A percentile compares a stretch with the other conserved stretches of the same genome.
phyloP scores from a whole-genome alignment of 768 basidiomycete genomes.

The Xerocomus brunneocitrinus region DNA sequence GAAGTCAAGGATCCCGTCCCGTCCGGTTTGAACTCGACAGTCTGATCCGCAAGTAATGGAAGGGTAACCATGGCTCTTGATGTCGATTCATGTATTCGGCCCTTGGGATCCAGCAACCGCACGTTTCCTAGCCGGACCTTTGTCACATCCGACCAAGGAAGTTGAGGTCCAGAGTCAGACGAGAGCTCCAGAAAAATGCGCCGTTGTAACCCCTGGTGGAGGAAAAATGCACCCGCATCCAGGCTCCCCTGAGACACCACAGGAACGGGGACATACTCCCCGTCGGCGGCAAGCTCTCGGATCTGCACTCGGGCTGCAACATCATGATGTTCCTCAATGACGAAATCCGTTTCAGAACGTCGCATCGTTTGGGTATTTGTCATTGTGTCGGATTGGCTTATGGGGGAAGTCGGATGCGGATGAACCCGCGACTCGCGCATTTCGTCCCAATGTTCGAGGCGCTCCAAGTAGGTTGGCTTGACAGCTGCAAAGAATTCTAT shows the following conservation, averaged over 20 bases:
- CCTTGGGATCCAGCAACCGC: conserved; percentile 79
- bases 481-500: conserved; percentile 88
- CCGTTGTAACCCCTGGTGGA: conserved; percentile 93
- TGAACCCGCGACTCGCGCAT: conserved; percentile 70
- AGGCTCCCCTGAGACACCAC: conserved; percentile 70
- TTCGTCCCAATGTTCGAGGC: conserved; percentile 92
- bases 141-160: conserved; percentile 81
- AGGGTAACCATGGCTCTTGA: conserved; percentile 70
- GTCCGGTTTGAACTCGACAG: conserved; percentile 73
- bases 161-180: conserved; percentile 84
- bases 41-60: conserved; percentile 68
- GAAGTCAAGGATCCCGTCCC: conserved; percentile 71
- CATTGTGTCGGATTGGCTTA: conserved; percentile 32
- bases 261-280: conserved; percentile 78
- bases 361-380: conserved; percentile 69
- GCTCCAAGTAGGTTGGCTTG: conserved; percentile 78
- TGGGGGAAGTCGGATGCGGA: conserved; percentile 33
- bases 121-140: conserved; percentile 79
- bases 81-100: conserved; percentile 72
- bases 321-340: conserved; percentile 84
- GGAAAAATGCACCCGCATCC: conserved; percentile 80
- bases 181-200: conserved; percentile 70
- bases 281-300: conserved; percentile 80
- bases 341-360: conserved; percentile 88
- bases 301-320: conserved; percentile 86